Conservation (phyloP, 208 protist genomes). For the Leishmania amazonensis region DNA sequence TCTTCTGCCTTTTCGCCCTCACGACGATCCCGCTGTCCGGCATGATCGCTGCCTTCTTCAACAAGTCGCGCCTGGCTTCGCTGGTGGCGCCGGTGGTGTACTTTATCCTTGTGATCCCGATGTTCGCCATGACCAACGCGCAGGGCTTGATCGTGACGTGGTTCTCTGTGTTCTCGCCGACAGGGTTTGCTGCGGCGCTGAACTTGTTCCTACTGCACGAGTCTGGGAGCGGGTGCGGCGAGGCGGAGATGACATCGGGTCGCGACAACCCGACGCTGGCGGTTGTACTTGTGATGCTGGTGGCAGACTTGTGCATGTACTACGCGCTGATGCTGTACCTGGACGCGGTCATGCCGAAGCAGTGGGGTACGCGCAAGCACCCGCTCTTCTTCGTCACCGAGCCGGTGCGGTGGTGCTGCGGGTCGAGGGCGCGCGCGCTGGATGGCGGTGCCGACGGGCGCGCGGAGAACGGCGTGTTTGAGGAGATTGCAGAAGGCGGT, state of each 20-base stretch:
- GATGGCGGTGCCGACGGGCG: slow-evolving; percentile 30
- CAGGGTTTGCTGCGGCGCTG: slow-evolving; percentile 43
- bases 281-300: slow-evolving; percentile 39
- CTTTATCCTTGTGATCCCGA: slow-evolving; percentile 55
- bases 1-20: slow-evolving; percentile 63
- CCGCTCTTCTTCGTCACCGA: slow-evolving; percentile 73
- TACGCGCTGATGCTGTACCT: slow-evolving; percentile 73
- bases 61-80: slow-evolving; percentile 57
- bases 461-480: slow-evolving; percentile 42
- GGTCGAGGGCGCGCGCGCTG: background rate
- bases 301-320: slow-evolving; percentile 61
- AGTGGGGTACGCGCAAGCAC: slow-evolving; percentile 61
- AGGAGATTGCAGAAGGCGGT: background rate
- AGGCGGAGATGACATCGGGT: slow-evolving; percentile 17
- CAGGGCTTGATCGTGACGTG: slow-evolving; percentile 14
- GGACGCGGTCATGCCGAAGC: slow-evolving; percentile 64
- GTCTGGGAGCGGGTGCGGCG: slow-evolving; percentile 35
- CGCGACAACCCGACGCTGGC: slow-evolving; percentile 19
- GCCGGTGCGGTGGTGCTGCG: slow-evolving; percentile 26
- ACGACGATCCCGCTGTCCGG: slow-evolving; percentile 59
- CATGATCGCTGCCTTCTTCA: slow-evolving; percentile 67
- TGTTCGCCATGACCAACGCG: slow-evolving; percentile 47
- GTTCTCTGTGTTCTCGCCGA: slow-evolving; percentile 46
- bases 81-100: slow-evolving; percentile 74
- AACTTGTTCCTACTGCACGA: slow-evolving; percentile 41